A percentile compares a stretch with the other conserved stretches of the same genome.
phyloP scores from a whole-genome alignment of 352 stramenopile species.

The Phytophthora syringae region DNA sequence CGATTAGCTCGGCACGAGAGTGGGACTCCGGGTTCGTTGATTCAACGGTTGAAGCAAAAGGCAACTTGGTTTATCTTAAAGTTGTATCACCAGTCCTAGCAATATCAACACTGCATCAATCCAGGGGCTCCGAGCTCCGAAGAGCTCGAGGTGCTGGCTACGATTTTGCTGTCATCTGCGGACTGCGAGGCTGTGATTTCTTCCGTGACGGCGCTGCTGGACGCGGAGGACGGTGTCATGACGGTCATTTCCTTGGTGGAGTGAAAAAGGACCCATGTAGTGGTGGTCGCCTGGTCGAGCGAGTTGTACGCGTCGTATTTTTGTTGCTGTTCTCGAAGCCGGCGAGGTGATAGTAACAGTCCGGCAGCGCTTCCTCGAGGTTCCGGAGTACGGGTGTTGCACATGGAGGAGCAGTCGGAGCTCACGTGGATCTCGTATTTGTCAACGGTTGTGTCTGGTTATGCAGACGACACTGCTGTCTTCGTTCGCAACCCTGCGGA shows the following conservation, averaged over 20 bases:
- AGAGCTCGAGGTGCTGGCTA: slow-evolving; percentile 5
- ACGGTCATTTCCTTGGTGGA: slow-evolving; percentile 11
- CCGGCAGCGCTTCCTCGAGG: slow-evolving; percentile 6
- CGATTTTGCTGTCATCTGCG: slow-evolving; percentile 6
- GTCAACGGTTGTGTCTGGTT: not conserved
- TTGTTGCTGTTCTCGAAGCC: slow-evolving; percentile 17
- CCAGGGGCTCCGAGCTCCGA: too few species aligned
- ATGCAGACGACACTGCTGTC: not conserved
- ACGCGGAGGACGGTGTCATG: slow-evolving; percentile 5
- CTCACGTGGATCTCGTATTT: slow-evolving; percentile 10
- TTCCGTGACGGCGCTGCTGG: slow-evolving; percentile 13
- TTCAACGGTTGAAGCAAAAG: too few species aligned
- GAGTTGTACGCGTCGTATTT: slow-evolving; percentile 10
- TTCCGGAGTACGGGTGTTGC: slow-evolving; percentile 7
- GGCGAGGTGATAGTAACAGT: slow-evolving; percentile 16
- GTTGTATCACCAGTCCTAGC: not conserved
- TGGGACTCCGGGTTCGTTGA: not conserved
- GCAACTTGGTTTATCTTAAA: too few species aligned
- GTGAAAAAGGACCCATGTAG: slow-evolving; percentile 6
- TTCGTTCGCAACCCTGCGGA: not conserved
- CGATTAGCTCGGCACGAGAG: too few species aligned
- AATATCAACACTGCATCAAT: not conserved
- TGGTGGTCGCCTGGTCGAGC: slow-evolving; percentile 1
- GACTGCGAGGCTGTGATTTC: slow-evolving; percentile 5
- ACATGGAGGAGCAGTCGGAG: slow-evolving; percentile 5